Evolutionary conservation across 192 early-diverging fungal genomes (phyloP), one percentile per base, ranked within the genome.

Genomic region (Dimargaris cristalligena): DNA sequence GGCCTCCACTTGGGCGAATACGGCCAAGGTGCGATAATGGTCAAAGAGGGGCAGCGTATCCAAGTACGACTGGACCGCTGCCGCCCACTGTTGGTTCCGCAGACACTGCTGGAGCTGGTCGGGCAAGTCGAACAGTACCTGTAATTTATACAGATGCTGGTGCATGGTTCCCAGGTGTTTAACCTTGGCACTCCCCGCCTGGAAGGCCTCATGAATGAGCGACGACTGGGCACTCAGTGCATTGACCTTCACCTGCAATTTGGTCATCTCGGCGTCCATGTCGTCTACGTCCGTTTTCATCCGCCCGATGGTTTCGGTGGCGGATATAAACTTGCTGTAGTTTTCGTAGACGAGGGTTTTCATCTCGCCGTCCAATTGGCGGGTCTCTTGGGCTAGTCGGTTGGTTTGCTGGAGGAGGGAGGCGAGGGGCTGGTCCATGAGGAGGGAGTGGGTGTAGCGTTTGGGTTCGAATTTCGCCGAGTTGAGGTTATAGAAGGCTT

Each of bases 331-430:
- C 75, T 93, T 91, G 78, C 78, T 90, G 65, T 98, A 98, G 76
- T 98, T 98, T 73, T 95, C 90, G 66, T 98, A 98, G 3, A 98
- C 92, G 45, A 98, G 77, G 0, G 95, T 94, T 68, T 98, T 94
- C 86, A 94, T 90, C 44, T 92, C 87, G 13, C 91, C 89, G 65
- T 98, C 91, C 56, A 98, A 78, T 58, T 93, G 80, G 59, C 87
- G 79, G 48, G 91, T 84, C 55, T 89, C 86, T 74, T 58, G 33
- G 20, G 61, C 52, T 25, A 66, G 61, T 38, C 52, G 51, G 50
- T 65, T 74, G 57, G 58, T 31, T 25, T 52, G 49, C 16, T 30
- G 18, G 41, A 62, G 25, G 33, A 52, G 41, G 47, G 10, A 26
- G 44, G 2, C 44, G n/a, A 52, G 26, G 4, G 29, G 32, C 13